phyloP scores from a whole-genome alignment of 2,329 filamentous ascomycete genomes.

The Fusarium sublunatum region DNA sequence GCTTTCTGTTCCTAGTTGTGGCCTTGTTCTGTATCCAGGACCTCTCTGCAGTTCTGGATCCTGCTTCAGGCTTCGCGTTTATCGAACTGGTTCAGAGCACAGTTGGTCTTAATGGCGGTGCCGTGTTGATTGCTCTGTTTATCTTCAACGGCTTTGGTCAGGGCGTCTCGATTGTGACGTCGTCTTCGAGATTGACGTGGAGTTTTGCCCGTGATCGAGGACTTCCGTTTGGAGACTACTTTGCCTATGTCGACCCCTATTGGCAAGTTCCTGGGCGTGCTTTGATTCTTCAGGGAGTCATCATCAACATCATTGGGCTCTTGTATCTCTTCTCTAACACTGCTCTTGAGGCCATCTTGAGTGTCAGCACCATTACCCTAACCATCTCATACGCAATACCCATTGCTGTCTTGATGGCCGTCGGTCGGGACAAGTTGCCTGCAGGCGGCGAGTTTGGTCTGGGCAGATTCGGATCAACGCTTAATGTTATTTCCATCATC shows the following conservation, averaged over 20 bases:
- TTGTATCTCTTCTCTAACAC: conserved; percentile 66
- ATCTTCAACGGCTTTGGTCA: conserved; percentile 67
- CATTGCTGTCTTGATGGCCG: conserved; percentile 58
- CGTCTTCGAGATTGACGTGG: conserved; percentile 63
- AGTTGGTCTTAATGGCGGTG: conserved; percentile 52
- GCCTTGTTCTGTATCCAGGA: conserved; percentile 63
- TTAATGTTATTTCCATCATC: conserved; percentile 60
- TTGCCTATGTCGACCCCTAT: conserved; percentile 55
- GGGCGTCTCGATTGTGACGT: conserved; percentile 63
- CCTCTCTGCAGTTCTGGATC: conserved; percentile 54
- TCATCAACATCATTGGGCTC: conserved; percentile 59
- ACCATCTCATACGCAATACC: conserved; percentile 64
- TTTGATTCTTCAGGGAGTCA: conserved; percentile 61
- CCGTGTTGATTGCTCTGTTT: conserved; percentile 61
- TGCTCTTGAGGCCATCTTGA: conserved; percentile 63
- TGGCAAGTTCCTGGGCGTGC: conserved; percentile 66
- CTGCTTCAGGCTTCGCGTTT: conserved; percentile 58
- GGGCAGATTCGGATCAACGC: conserved; percentile 55
- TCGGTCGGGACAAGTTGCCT: conserved; percentile 63
- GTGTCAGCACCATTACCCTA: conserved; percentile 66
- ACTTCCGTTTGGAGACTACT: conserved; percentile 57
- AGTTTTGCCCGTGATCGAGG: conserved; percentile 65
- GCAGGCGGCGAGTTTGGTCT: conserved; percentile 56
- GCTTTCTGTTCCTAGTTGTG: conserved; percentile 62
- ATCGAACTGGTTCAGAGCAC: conserved; percentile 58